Percentiles rank a stretch among this genome's conserved stretches.
These are phyloP conservation scores for Nakaseomyces delphensis DNA, from an alignment of 1,139 yeast species.

Conservation along the genomic window DNA sequence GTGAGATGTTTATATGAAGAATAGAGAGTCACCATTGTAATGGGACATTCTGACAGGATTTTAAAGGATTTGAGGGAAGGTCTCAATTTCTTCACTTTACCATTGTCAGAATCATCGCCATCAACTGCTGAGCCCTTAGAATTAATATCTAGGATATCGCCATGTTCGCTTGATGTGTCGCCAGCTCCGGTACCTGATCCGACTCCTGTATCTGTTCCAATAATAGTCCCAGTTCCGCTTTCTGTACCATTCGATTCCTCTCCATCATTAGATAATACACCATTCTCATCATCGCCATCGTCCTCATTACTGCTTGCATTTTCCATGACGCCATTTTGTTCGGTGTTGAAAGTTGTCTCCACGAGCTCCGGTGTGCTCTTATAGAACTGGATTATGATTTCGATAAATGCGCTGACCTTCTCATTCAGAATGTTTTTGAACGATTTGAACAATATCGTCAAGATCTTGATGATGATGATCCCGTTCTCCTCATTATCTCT, in stretches of 20 bases:
- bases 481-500: constrained; percentile 95
- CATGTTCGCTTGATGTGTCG: neutral
- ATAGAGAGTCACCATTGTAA: constrained; percentile 85
- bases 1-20: constrained; percentile 78
- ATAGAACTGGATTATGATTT: constrained; percentile 67
- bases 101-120: neutral
- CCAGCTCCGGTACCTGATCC: neutral
- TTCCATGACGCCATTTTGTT: constrained; percentile 10
- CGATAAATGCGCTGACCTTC: constrained; percentile 72
- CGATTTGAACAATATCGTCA: constrained; percentile 82
- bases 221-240: too few relatives aligned
- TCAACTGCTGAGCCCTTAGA: neutral
- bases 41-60: constrained; percentile 92
- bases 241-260: too few relatives aligned
- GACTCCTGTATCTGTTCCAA: too few relatives aligned
- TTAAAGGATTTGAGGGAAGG: constrained; percentile 76
- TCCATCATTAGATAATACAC: constrained; percentile 5
- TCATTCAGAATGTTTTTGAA: constrained; percentile 62
- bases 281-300: constrained; percentile 6
- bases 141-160: constrained; percentile 1
- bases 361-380: constrained; percentile 75
- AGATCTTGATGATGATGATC: constrained; percentile 77
- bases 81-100: constrained; percentile 19
- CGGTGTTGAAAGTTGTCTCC: constrained; percentile 46
- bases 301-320: constrained; percentile 9